phyloP scores from a whole-genome alignment of 192 early-diverging fungal genomes.

The Backusella westeae region DNA sequence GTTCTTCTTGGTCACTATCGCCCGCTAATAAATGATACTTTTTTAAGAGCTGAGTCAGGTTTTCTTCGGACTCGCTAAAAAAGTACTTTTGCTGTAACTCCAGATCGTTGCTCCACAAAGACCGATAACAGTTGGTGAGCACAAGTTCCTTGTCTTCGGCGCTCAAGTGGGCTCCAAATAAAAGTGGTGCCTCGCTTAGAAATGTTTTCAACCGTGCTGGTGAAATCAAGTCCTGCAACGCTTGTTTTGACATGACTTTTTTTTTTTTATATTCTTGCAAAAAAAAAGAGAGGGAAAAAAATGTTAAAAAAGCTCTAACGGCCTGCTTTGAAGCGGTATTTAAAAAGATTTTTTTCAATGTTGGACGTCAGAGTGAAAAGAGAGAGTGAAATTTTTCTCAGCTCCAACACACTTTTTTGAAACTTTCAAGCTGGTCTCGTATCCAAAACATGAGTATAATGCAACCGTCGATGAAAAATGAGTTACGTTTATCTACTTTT shows the following conservation, averaged over 20 bases:
- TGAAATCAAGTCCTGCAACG: background rate
- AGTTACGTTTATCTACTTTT: background rate
- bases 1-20: conserved; percentile 11
- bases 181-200: conserved; percentile 25
- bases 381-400: background rate
- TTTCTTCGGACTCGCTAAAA: conserved; percentile 16
- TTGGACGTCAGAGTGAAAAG: background rate
- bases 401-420: background rate
- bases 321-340: background rate
- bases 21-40: conserved; percentile 13
- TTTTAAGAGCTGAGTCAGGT: conserved; percentile 13
- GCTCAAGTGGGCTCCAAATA: conserved; percentile 7
- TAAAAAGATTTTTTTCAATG: background rate
- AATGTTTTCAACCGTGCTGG: conserved; percentile 13
- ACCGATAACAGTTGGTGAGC: conserved; percentile 30
- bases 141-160: conserved; percentile 7
- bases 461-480: background rate
- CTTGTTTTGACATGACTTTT: background rate
- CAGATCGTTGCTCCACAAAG: conserved; percentile 31
- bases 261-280: background rate
- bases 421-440: background rate
- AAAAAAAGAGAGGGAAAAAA: background rate
- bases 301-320: background rate
- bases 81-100: conserved; percentile 32
- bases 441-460: background rate